A percentile compares a stretch with the other conserved stretches of the same genome.
Evolutionary conservation across 1,139 yeast genomes (phyloP).

Genomic region (Geotrichum klebahnii): DNA sequence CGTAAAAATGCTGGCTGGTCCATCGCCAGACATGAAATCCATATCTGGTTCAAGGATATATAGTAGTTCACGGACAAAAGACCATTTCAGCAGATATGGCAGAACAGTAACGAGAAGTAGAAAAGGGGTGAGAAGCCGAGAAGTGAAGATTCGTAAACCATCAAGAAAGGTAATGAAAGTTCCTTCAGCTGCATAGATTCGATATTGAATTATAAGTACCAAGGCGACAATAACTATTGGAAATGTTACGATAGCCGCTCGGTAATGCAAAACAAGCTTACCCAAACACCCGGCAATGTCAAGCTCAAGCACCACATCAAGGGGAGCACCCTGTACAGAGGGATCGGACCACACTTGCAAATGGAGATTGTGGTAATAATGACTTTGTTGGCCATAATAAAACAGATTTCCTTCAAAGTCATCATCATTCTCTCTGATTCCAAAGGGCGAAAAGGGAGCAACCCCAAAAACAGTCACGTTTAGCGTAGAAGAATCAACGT

Average conservation of each 20-base stretch:
- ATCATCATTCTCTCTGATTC: slow-evolving; percentile 18
- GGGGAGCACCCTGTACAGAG: slow-evolving; percentile 12
- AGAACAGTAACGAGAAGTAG: slow-evolving; percentile 40
- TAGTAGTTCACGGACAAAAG: slow-evolving; percentile 24
- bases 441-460: slow-evolving; percentile 71
- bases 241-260: slow-evolving; percentile 35
- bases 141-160: slow-evolving; percentile 43
- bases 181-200: slow-evolving; percentile 33
- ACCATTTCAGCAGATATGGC: slow-evolving; percentile 37
- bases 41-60: slow-evolving; percentile 40
- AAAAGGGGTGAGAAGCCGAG: slow-evolving; percentile 30
- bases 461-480: slow-evolving; percentile 61
- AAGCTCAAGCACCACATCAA: slow-evolving; percentile 34
- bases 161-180: slow-evolving; percentile 51
- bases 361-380: slow-evolving; percentile 32
- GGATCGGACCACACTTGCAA: slow-evolving; percentile 41
- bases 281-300: slow-evolving; percentile 40
- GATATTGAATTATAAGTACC: slow-evolving; percentile 31
- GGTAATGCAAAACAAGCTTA: slow-evolving; percentile 37
- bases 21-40: slow-evolving; percentile 29
- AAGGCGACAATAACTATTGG: slow-evolving; percentile 35
- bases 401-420: slow-evolving; percentile 24
- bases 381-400: slow-evolving; percentile 18
- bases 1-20: slow-evolving; percentile 28
- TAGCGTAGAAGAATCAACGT: slow-evolving; percentile 36